These are phyloP conservation scores for Grosmannia huntii DNA, from an alignment of 2,329 filamentous ascomycete species.

Conservation along the genomic window DNA sequence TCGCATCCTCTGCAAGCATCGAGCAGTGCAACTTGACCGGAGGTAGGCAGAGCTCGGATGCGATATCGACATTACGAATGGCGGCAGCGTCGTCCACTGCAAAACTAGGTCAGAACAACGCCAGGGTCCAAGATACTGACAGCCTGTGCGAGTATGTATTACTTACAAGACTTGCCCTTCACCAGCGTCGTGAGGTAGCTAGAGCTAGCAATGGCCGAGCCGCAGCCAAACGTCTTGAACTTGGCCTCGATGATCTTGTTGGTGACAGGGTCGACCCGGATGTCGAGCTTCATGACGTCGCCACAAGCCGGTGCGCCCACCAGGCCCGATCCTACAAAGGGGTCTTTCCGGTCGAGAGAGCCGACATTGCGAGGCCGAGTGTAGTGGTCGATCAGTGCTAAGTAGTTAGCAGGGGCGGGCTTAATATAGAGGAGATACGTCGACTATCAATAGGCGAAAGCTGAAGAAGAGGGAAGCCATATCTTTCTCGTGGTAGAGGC, in stretches of 20 bases:
- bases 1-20: conserved; percentile 84
- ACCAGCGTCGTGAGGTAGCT: conserved; percentile 83
- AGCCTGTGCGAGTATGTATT: background rate
- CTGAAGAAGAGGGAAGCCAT: conserved; percentile 1
- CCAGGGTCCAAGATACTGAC: no score
- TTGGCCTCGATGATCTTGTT: conserved; percentile 89
- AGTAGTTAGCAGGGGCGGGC: background rate
- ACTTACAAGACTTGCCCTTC: conserved; percentile 63
- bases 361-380: conserved; percentile 34
- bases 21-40: conserved; percentile 87
- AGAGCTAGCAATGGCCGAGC: conserved; percentile 85
- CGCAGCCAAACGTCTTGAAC: conserved; percentile 97
- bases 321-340: conserved; percentile 79
- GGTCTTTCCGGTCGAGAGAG: conserved; percentile 57
- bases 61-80: conserved; percentile 96
- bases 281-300: conserved; percentile 90
- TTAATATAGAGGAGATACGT: background rate
- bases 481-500: conserved; percentile 17
- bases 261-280: conserved; percentile 76
- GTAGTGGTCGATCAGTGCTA: conserved; percentile 16
- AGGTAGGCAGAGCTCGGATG: conserved; percentile 83
- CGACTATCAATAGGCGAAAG: background rate
- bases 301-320: conserved; percentile 85
- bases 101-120: background rate
- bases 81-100: conserved; percentile 77